These are phyloP conservation scores for Alisma plantagoaquatica DNA, from an alignment of 106 monocot species.

Conservation along the genomic window DNA sequence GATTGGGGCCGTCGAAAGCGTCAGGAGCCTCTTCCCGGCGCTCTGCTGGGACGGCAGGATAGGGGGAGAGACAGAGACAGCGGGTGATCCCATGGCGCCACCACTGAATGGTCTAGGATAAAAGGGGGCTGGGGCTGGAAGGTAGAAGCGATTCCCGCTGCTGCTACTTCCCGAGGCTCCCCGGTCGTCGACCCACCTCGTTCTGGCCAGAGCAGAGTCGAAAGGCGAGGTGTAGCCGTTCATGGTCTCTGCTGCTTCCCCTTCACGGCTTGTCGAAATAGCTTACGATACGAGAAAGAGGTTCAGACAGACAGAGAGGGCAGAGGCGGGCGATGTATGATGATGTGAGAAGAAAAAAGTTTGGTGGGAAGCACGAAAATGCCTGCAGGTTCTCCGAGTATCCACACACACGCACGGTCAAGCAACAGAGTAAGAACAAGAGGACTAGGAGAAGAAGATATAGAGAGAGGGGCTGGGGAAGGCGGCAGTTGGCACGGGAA, in stretches of 20 bases:
- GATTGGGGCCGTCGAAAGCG: conserved; percentile 22
- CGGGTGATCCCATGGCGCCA: no score
- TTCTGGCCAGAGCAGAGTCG: background rate
- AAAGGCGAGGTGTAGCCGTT: background rate
- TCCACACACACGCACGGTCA: no score
- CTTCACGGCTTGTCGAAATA: no score
- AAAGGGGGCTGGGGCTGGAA: background rate
- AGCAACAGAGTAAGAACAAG: no score
- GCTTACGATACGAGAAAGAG: no score
- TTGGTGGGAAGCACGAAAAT: no score
- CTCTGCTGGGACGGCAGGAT: background rate
- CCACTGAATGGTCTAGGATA: background rate
- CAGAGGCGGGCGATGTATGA: background rate
- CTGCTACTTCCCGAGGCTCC: background rate
- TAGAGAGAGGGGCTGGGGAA: no score
- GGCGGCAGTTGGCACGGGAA: no score
- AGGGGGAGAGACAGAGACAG: background rate
- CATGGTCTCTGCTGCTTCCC: no score
- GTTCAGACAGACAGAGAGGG: background rate
- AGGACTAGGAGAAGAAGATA: no score
- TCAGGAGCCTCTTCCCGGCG: conserved; percentile 25
- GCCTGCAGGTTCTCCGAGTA: no score
- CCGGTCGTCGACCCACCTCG: background rate
- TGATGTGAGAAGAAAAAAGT: no score
- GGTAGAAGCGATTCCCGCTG: background rate